Evolutionary conservation across 2,329 filamentous ascomycete genomes (phyloP), one percentile per base, ranked within the genome.

Genomic region (Xylariaceae sp.): DNA sequence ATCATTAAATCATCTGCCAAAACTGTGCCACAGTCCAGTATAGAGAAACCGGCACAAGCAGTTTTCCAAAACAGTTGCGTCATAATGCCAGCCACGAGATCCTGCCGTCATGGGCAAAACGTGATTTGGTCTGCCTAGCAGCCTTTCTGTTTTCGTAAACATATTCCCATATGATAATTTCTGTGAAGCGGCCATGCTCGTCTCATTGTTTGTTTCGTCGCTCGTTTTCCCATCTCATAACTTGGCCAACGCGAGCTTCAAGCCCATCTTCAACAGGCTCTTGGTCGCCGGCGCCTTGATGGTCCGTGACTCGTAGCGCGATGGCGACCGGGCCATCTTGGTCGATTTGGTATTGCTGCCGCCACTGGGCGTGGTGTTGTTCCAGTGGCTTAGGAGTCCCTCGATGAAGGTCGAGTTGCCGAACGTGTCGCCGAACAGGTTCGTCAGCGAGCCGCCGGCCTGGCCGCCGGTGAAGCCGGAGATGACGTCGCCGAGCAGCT

Each of bases 341-440:
- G 40, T 18, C 12, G 19, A n/a, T n/a, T 5, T 16, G 18, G 48
- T 14, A 26, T 38, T 49, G 9, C 26, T 26, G 17, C 21, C 46
- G 21, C 21, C 21, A 11, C 21, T 24, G 21, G 21, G 21, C 5
- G 14, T 14, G 3, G 47, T 50, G 5, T 36, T 26, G 26, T 61
- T 59, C 59, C 60, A 68, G 34, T 67, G 60, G 7, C 47, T 50
- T 3, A 66, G 24, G 3, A 63, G 51, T 13, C 63, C 54, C 28
- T 63, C 57, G 9, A 68, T 50, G 4, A 68, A 53, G 0, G 65
- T 68, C 4, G 55, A 52, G 33, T 69, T 69, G 3, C 64, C 62
- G 7, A 68, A 48, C 2, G 63, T 55, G 9, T 63, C 63, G 12
- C 60, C 63, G 1, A 67, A 39, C 1, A 65, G 37, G 13, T 63